Evolutionary conservation across 2,329 filamentous ascomycete genomes (phyloP), one percentile per base, ranked within the genome.

Genomic region (Ophiosphaerella korrae): DNA sequence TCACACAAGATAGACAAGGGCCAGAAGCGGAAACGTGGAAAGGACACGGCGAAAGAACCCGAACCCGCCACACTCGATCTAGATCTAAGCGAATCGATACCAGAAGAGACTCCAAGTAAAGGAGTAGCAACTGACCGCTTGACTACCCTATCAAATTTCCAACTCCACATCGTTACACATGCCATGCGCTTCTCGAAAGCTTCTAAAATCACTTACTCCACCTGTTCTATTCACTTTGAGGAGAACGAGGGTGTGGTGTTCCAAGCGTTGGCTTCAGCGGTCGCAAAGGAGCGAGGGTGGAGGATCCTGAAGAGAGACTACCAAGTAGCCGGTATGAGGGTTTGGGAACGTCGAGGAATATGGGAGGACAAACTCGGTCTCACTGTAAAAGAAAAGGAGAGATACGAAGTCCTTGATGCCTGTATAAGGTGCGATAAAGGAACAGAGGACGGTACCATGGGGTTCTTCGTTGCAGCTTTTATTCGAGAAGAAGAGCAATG

Each of bases 401-500:
- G 45, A 48, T 50, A 35, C 33, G 65, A 63, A 33, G 71, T 90
- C 1, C 83, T 86, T 5, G 87, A 93, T 23, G 89, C 83, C 2
- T 96, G 92, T 66, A 88, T 97, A 48, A 81, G 93, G 51, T 90
- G 90, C 29, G 87, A 89, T 72, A 89, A 92, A 62, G 89, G 85
- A 23, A 91, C 93, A 61, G 87, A 86, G 8, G 84, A 88, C 56
- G 91, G 92, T 0, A 89, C 92, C 1, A 96, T 97, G 84, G 93
- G 94, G 0, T 97, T 99, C 74, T 99, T 99, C 64, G 89, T 97
- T 16, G 91, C 86, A n/a, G 90, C 83, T 0, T 96, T 99, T 73
- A 82, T 90, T 3, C 80, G 89, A 45, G 83, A 88, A 37, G 53
- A 46, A 2, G 53, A 36, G 16, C 35, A 26, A 34, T 45, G 23